Base-by-base conservation (phyloP, 2,329 filamentous ascomycete species). In the Venturia nashicola region DNA sequence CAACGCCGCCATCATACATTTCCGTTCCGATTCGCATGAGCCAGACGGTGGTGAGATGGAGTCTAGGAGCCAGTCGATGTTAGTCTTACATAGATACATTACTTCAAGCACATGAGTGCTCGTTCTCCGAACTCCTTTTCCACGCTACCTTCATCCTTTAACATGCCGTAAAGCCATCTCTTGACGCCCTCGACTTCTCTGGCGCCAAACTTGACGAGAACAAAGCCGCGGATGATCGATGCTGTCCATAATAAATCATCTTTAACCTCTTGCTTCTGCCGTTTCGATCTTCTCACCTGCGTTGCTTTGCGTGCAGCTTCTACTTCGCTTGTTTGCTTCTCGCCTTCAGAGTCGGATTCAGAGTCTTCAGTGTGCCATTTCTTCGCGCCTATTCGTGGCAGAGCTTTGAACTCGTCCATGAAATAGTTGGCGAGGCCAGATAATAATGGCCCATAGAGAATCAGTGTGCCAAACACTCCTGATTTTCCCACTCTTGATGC, bases 121-220 rank as follows among this genome's bases (percentile, higher is more conserved):
- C 93, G 84, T 64, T 91, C 87, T 1, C 93, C 93, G 78, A 97
- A 97, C 14, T 83, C 76, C 61, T 77, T 74, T 18, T 81, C 76
- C 11, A 96, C 79, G 67, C 84, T 92, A 1, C 89, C 89, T 73
- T 96, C 90, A 66, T 84, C 81, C 57, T 80, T 76, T 59, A 96
- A 77, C 83, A 97, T 89, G 7, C 80, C 80, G 11, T 86, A 85
- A 65, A 97, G 80, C 91, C 92, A 97, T 59, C 83, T 77, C 68
- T 89, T 84, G 4, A 87, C 91, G 34, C 87, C 88, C 73, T 97
- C 91, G 32, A 96, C 87, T 55, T 87, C 87, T 63, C 80, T 82
- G 1, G 92, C 90, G 1, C 90, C 91, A 73, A 97, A 95, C 74
- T 97, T 97, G 68, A 97, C 88, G 34, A 97, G 82, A 3, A 94